Evolutionary conservation across 2,329 filamentous ascomycete species (phyloP).

Genomic region (Fusarium sp.): DNA sequence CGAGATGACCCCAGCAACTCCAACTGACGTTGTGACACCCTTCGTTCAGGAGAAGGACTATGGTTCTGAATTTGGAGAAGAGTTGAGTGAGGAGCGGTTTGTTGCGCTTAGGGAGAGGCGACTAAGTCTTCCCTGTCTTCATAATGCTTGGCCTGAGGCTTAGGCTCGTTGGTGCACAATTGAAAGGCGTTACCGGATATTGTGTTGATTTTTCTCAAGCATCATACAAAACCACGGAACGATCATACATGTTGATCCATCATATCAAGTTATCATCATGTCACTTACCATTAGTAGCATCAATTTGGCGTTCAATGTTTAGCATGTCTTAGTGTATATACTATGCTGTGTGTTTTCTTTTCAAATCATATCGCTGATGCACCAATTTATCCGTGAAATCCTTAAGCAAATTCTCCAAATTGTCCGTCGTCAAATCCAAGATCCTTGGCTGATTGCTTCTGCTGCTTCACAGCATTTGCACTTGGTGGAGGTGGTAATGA

Average conservation of each 20-base stretch:
- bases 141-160: conserved; percentile 37
- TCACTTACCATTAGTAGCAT: conserved; percentile 23
- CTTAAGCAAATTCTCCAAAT: conserved; percentile 80
- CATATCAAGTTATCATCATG: not conserved
- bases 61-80: not conserved
- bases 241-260: not conserved
- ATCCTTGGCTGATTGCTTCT: conserved; percentile 67
- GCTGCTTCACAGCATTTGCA: conserved; percentile 65
- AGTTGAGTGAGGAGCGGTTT: not conserved
- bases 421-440: conserved; percentile 88
- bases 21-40: not conserved
- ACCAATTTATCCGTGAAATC: conserved; percentile 1
- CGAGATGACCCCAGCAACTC: conserved; percentile 4
- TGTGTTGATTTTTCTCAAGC: not conserved
- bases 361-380: conserved; percentile 34
- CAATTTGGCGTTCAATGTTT: conserved; percentile 7
- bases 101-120: conserved; percentile 30
- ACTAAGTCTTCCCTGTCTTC: conserved; percentile 44
- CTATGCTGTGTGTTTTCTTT: conserved; percentile 14
- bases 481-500: conserved; percentile 75
- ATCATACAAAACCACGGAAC: not conserved
- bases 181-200: not conserved
- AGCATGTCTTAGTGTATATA: conserved; percentile 18
- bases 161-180: not conserved
- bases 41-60: conserved; percentile 6